phyloP scores from a whole-genome alignment of 2,329 filamentous ascomycete species.

The Blumeriella jaapii region DNA sequence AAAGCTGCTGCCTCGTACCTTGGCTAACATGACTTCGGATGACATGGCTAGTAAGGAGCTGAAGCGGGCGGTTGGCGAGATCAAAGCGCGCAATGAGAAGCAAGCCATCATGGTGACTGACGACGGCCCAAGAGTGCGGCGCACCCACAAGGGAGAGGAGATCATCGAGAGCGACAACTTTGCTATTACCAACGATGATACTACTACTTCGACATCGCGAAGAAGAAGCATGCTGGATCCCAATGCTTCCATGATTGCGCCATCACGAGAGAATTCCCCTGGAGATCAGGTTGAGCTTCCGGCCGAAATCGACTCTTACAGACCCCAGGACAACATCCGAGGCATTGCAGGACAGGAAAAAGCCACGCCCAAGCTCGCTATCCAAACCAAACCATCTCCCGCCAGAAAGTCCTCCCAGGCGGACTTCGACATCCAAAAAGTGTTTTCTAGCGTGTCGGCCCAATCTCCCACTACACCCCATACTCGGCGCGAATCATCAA shows the following conservation, averaged over 20 bases:
- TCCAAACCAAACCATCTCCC: slow-evolving; percentile 22
- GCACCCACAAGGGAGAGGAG: slow-evolving; percentile 93
- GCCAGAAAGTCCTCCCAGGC: slow-evolving; percentile 20
- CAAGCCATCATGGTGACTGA: slow-evolving; percentile 74
- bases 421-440: slow-evolving; percentile 73
- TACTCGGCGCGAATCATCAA: slow-evolving; percentile 37
- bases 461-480: slow-evolving; percentile 51
- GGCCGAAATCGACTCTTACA: slow-evolving; percentile 23
- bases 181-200: slow-evolving; percentile 27
- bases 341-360: slow-evolving; percentile 11
- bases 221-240: slow-evolving; percentile 31
- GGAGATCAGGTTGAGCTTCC: slow-evolving; percentile 26
- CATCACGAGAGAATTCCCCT: slow-evolving; percentile 29
- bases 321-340: slow-evolving; percentile 22
- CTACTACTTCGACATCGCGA: slow-evolving; percentile 22
- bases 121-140: slow-evolving; percentile 63
- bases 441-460: slow-evolving; percentile 61
- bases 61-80: slow-evolving; percentile 63
- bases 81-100: slow-evolving; percentile 69
- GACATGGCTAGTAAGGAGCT: slow-evolving; percentile 89
- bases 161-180: slow-evolving; percentile 64
- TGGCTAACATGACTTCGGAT: slow-evolving; percentile 80
- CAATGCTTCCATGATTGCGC: slow-evolving; percentile 25
- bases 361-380: slow-evolving; percentile 22
- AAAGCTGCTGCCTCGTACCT: slow-evolving; percentile 57